Base-by-base conservation (phyloP, 2,329 filamentous ascomycete genomes). In the Penicillium sp. region DNA sequence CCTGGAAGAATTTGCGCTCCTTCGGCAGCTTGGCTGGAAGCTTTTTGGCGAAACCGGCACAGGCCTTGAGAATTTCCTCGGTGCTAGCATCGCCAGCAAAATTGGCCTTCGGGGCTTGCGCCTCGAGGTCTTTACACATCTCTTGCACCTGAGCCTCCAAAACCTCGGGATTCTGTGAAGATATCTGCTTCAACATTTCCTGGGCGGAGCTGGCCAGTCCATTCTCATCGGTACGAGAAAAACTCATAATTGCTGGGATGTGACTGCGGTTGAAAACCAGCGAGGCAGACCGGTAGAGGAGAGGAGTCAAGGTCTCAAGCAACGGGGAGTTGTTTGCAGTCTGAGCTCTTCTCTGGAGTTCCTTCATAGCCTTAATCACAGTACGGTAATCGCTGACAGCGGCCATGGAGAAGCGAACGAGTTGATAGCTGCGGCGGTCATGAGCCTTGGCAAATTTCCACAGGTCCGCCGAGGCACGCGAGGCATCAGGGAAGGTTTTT, bases 261-360 rank as follows among this genome's bases (percentile, higher is more conserved):
- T 99, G 92, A 68, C 93, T 97, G 66, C 90, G 87, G 75, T 97
- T 99, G 76, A 95, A 97, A 59, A 96, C 83, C 57, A 99, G 81
- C 51, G 90, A 86, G 27, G 90, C 88, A 48, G 87, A 87, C 36
- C 91, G 86, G 68, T 96, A 96, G 4, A 97, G 77, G 13, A 99
- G 79, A 4, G 91, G 89, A 5, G 87, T 83, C 21, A 99, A 70
- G 0, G 91, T 95, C 29, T 96, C 90, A 3, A 95, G 75, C 40
- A 94, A 79, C 23, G 56, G 83, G 72, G 47, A 82, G 80, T 39
- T 86, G 78, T 65, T 73, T 18, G 84, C 84, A 47, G 84, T 81
- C 61, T 92, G 88, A 29, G 95, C 81, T 51, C 91, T 86, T 73
- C 91, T 94, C 36, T 86, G 84, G 30, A 97, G 78, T 75, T 99